phyloP scores from a whole-genome alignment of 106 monocot species.

The Alisma plantagoaquatica region DNA sequence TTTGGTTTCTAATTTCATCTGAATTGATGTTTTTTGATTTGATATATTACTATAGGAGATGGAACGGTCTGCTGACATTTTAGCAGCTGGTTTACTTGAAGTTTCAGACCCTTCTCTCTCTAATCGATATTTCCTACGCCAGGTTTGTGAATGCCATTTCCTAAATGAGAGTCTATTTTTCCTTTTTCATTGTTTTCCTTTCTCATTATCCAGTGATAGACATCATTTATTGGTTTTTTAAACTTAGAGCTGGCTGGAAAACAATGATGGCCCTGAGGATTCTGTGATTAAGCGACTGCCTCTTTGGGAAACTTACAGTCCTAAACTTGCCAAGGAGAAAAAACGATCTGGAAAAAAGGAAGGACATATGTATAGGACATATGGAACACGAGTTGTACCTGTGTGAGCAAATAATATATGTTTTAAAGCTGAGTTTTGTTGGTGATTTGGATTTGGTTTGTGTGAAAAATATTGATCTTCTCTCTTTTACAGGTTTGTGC shows the following conservation, averaged over 20 bases:
- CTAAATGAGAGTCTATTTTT: background rate
- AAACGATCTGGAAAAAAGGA: slow-evolving; percentile 44
- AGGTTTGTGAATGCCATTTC: slow-evolving; percentile 39
- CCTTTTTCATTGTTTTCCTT: background rate
- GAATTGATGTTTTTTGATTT: no score
- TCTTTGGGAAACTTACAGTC: slow-evolving; percentile 68
- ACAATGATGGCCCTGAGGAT: slow-evolving; percentile 47
- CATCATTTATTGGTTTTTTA: background rate
- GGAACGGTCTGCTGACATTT: slow-evolving; percentile 96
- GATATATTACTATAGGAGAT: slow-evolving; percentile 55
- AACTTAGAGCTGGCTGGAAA: slow-evolving; percentile 49
- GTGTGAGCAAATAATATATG: slow-evolving; percentile 36
- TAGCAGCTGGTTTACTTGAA: slow-evolving; percentile 94
- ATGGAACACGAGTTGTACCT: slow-evolving; percentile 90
- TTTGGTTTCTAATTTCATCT: no score
- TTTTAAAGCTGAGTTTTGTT: no score
- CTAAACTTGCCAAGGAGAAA: slow-evolving; percentile 39
- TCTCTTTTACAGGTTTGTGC: slow-evolving; percentile 58
- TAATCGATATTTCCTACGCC: slow-evolving; percentile 74
- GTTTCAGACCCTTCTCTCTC: slow-evolving; percentile 85
- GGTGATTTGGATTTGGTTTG: background rate
- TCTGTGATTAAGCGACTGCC: slow-evolving; percentile 71
- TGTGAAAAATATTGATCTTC: background rate
- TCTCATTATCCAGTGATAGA: slow-evolving; percentile 1
- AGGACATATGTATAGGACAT: slow-evolving; percentile 66